These are phyloP conservation scores for Sergeia podlipaevii DNA, from an alignment of 208 protist species.

Conservation along the genomic window DNA sequence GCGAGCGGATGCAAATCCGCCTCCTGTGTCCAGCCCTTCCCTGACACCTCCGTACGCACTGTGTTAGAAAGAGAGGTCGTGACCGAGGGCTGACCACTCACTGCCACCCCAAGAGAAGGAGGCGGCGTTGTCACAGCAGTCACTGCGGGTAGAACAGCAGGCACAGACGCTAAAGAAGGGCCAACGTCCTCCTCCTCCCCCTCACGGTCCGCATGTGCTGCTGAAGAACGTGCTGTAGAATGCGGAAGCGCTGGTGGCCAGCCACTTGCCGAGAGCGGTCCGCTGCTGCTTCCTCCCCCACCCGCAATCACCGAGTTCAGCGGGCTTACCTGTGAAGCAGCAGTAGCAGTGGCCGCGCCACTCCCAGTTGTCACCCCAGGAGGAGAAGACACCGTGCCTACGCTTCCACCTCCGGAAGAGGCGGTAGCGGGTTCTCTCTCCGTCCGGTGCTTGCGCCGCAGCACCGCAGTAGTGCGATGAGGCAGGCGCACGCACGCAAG, in stretches of 20 bases:
- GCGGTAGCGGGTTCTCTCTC: constrained; percentile 12
- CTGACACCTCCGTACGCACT: constrained; percentile 11
- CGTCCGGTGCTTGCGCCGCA: constrained; percentile 29
- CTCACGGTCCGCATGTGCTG: background rate
- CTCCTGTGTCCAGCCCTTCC: constrained; percentile 23
- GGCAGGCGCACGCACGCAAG: constrained; percentile 55
- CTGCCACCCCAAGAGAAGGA: constrained; percentile 10
- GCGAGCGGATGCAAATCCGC: constrained; percentile 26
- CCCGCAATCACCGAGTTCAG: background rate
- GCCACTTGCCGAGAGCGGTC: background rate
- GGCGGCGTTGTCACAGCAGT: constrained; percentile 1
- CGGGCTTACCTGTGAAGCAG: background rate
- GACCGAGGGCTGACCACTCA: constrained; percentile 4
- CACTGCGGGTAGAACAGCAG: background rate
- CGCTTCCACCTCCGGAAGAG: background rate
- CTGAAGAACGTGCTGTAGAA: too few relatives aligned
- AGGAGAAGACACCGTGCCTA: background rate
- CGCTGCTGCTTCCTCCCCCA: constrained; percentile 4
- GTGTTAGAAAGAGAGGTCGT: constrained; percentile 22
- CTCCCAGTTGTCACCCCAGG: background rate
- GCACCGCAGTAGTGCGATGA: constrained; percentile 46
- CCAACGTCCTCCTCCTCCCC: background rate
- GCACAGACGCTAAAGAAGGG: background rate
- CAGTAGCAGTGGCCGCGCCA: background rate
- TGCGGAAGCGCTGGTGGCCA: too few relatives aligned